Conservation (phyloP, 352 stramenopile species). For the Pythium phragmitis region DNA sequence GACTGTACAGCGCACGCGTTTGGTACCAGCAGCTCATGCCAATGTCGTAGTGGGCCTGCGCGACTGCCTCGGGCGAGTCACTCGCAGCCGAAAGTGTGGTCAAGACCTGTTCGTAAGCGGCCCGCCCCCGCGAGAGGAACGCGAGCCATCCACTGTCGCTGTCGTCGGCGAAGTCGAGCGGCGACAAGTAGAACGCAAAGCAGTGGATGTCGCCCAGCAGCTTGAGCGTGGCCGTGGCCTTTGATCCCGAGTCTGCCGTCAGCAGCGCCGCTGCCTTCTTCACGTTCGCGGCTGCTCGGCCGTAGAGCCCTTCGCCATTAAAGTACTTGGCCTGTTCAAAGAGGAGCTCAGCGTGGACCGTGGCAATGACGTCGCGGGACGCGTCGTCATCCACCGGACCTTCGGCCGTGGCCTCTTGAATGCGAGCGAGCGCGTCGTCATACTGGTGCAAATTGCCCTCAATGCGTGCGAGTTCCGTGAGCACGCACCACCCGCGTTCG, state of each 20-base stretch:
- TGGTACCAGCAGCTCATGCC: constrained; percentile 81
- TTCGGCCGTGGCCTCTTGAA: constrained; percentile 36
- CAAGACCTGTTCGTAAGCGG: constrained; percentile 51
- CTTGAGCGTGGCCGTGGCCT: constrained; percentile 34
- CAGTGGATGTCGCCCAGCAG: constrained; percentile 79
- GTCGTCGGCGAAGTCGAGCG: constrained; percentile 42
- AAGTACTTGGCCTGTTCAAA: constrained; percentile 79
- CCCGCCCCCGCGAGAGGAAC: constrained; percentile 55
- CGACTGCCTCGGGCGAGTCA: constrained; percentile 14
- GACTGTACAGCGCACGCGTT: constrained; percentile 47
- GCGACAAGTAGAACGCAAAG: constrained; percentile 83
- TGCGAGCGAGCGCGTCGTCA: constrained; percentile 65
- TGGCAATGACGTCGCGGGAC: constrained; percentile 38
- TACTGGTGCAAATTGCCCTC: constrained; percentile 70
- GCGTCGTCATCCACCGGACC: not conserved
- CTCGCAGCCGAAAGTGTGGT: constrained; percentile 5
- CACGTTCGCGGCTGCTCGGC: constrained; percentile 58
- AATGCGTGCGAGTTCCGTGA: constrained; percentile 78
- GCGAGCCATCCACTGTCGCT: constrained; percentile 42
- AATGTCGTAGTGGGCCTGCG: constrained; percentile 65
- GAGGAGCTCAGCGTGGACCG: constrained; percentile 67
- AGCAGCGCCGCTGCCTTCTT: constrained; percentile 61
- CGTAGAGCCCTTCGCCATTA: constrained; percentile 74
- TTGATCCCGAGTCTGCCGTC: not conserved
- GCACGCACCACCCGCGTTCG: constrained; percentile 61